Percentiles rank a stretch among this genome's conserved stretches.
phyloP scores from a whole-genome alignment of 2,329 filamentous ascomycete genomes.

The Cadophora luteo-olivacea region DNA sequence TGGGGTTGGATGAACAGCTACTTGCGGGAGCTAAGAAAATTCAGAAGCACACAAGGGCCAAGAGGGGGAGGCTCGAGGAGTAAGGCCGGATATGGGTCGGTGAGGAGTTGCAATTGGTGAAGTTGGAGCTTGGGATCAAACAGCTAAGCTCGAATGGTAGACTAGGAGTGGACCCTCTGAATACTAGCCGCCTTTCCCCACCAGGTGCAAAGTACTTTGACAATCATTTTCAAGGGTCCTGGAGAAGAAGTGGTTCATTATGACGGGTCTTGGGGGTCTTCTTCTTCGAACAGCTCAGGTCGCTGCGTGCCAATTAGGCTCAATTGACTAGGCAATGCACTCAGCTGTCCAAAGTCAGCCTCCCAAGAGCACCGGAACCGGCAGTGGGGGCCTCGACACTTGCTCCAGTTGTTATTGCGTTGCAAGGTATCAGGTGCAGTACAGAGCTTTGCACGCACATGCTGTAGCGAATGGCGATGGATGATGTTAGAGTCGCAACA shows the following conservation, averaged over 20 bases:
- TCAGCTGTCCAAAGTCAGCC: constrained; percentile 1
- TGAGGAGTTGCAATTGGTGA: constrained; percentile 2
- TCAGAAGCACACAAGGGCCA: constrained; percentile 9
- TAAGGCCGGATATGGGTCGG: constrained; percentile 1
- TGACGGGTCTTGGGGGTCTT: neutral
- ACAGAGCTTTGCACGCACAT: constrained; percentile 27
- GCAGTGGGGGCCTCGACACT: neutral
- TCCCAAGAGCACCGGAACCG: neutral
- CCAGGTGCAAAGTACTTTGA: neutral
- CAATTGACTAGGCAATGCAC: neutral
- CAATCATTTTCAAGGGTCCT: constrained; percentile 1
- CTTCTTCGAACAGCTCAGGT: neutral
- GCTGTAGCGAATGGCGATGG: constrained; percentile 24
- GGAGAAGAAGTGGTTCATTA: constrained; percentile 8
- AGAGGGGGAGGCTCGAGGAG: constrained; percentile 6
- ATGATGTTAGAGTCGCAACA: constrained; percentile 23
- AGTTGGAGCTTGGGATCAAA: neutral
- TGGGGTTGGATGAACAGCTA: constrained; percentile 8
- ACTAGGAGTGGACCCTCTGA: constrained; percentile 1
- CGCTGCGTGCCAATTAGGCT: neutral
- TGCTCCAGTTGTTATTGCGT: neutral
- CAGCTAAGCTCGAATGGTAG: constrained; percentile 2
- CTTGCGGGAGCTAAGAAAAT: constrained; percentile 23
- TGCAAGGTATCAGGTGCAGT: constrained; percentile 25
- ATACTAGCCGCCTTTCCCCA: constrained; percentile 12